Conservation (phyloP, 371 early-diverging fungal species). For the Apophysomyces sp. region DNA sequence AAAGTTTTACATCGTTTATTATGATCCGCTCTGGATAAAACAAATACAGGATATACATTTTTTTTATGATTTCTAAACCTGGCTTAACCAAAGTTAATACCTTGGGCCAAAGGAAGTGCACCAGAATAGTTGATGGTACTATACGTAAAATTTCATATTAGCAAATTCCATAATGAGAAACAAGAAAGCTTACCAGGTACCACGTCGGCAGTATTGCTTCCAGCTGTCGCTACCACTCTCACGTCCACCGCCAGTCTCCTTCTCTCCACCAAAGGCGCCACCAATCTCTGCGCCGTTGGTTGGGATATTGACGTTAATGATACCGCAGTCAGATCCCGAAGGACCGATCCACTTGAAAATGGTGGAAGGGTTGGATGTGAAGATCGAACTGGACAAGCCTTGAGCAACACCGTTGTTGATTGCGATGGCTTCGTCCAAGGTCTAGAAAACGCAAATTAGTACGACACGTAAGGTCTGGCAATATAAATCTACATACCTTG, state of each 20-base stretch:
- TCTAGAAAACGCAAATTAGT: conserved; percentile 22
- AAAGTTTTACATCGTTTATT: not conserved
- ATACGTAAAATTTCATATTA: not conserved
- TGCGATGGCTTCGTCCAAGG: conserved; percentile 85
- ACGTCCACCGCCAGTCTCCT: conserved; percentile 97
- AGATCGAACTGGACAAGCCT: conserved; percentile 88
- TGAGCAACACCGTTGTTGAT: conserved; percentile 91
- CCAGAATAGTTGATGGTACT: conserved; percentile 92
- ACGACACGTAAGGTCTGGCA: not conserved
- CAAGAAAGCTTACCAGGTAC: conserved; percentile 59
- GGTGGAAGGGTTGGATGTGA: conserved; percentile 79
- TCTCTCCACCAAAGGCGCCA: conserved; percentile 97
- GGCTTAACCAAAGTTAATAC: conserved; percentile 93
- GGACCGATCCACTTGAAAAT: conserved; percentile 96
- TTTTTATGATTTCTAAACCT: not conserved
- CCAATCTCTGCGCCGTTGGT: conserved; percentile 98
- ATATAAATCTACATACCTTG: conserved; percentile 41
- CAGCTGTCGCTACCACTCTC: conserved; percentile 93
- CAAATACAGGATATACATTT: not conserved
- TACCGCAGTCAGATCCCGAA: conserved; percentile 94
- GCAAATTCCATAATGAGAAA: not conserved
- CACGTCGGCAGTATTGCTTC: conserved; percentile 88
- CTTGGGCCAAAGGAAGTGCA: conserved; percentile 93
- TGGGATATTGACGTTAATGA: conserved; percentile 97
- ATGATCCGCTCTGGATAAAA: not conserved